Evolutionary conservation across 768 basidiomycete genomes (phyloP).

Genomic region (Boletus huronensis): DNA sequence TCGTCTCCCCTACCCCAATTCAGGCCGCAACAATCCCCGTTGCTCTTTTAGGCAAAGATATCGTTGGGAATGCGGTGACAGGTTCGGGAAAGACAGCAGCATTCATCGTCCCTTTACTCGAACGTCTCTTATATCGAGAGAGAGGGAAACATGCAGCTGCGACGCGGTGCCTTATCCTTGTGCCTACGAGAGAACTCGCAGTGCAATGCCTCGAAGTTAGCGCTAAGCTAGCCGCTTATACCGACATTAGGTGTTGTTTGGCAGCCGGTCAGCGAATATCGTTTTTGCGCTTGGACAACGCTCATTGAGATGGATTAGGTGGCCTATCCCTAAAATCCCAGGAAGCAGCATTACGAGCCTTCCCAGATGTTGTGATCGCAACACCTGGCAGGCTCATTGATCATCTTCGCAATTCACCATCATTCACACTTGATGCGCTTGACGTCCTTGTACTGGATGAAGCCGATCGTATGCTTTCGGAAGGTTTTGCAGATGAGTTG

Average conservation of each 20-base stretch:
- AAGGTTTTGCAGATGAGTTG: slow-evolving; percentile 94
- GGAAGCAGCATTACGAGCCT: slow-evolving; percentile 75
- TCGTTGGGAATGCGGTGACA: slow-evolving; percentile 94
- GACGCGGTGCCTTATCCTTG: slow-evolving; percentile 86
- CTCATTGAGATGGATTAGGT: slow-evolving; percentile 44
- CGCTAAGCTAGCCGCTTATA: slow-evolving; percentile 76
- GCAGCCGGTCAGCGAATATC: slow-evolving; percentile 66
- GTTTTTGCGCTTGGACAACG: background rate
- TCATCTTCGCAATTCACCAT: slow-evolving; percentile 92
- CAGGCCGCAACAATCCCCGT: slow-evolving; percentile 93
- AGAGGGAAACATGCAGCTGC: slow-evolving; percentile 83
- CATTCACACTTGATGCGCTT: slow-evolving; percentile 87
- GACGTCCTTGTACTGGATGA: slow-evolving; percentile 96
- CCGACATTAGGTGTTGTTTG: slow-evolving; percentile 89
- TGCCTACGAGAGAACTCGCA: slow-evolving; percentile 93
- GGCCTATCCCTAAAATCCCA: slow-evolving; percentile 93
- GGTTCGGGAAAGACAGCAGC: slow-evolving; percentile 99
- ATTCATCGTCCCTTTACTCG: slow-evolving; percentile 91
- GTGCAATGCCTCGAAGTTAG: slow-evolving; percentile 96
- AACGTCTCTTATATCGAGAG: slow-evolving; percentile 89
- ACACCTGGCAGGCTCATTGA: slow-evolving; percentile 98
- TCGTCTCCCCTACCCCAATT: slow-evolving; percentile 88
- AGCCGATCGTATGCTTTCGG: slow-evolving; percentile 94
- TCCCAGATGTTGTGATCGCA: slow-evolving; percentile 93
- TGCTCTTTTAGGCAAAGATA: slow-evolving; percentile 90